A percentile compares a stretch with the other conserved stretches of the same genome.
These are phyloP conservation scores for Micractinium sp. DNA, from an alignment of 139 green algal genomes.

Conservation along the genomic window DNA sequence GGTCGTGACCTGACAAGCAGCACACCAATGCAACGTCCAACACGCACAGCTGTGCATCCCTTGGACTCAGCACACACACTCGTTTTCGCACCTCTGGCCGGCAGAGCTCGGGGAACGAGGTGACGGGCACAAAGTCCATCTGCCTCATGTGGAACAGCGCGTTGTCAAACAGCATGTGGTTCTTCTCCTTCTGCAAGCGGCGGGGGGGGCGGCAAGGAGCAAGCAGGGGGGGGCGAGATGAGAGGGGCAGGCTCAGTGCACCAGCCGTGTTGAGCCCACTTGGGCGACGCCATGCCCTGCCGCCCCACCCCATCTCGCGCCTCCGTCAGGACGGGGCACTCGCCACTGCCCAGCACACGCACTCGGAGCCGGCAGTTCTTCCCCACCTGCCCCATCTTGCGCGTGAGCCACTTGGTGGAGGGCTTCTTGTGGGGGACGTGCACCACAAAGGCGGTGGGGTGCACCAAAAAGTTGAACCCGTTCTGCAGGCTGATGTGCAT, in stretches of 20 bases:
- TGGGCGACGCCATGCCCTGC: no score
- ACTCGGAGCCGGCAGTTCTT: background rate
- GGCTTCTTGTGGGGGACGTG: constrained; percentile 51
- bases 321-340: no score
- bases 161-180: constrained; percentile 42
- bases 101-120: constrained; percentile 42
- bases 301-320: no score
- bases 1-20: no score
- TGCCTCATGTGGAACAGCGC: constrained; percentile 45
- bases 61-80: no score
- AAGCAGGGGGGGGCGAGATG: background rate
- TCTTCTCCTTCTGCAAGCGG: constrained; percentile 42
- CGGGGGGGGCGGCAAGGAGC: background rate
- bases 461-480: constrained; percentile 47
- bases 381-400: constrained; percentile 31
- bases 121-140: constrained; percentile 47
- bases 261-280: no score
- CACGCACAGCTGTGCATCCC: no score
- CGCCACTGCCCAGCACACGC: background rate
- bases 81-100: background rate
- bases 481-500: constrained; percentile 47
- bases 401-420: constrained; percentile 46
- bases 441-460: constrained; percentile 55
- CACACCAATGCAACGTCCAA: background rate
- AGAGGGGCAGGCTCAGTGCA: background rate